Evolutionary conservation across 1,284 basidiomycete species (phyloP).

Genomic region (Rhodofomes roseus): DNA sequence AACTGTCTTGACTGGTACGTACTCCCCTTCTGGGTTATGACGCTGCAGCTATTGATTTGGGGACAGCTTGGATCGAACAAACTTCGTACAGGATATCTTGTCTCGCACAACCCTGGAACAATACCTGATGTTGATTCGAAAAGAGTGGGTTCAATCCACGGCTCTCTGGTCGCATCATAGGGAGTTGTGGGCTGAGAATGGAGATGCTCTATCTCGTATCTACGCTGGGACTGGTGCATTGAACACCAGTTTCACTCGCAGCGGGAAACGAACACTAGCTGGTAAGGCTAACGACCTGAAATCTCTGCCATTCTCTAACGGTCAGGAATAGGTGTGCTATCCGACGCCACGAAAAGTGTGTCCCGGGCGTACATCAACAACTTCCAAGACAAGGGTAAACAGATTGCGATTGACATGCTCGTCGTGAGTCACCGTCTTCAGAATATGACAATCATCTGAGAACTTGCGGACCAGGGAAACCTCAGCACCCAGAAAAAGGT

Average conservation of each 20-base stretch:
- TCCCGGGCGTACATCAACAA: conserved; percentile 96
- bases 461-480: conserved; percentile 63
- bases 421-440: conserved; percentile 49
- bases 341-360: conserved; percentile 96
- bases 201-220: conserved; percentile 85
- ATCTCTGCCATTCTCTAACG: not conserved
- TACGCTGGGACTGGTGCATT: conserved; percentile 97
- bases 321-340: conserved; percentile 65
- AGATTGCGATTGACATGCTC: conserved; percentile 93
- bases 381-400: conserved; percentile 95
- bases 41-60: not conserved
- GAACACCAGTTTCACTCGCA: conserved; percentile 94
- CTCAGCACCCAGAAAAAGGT: conserved; percentile 86
- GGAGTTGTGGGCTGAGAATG: conserved; percentile 96
- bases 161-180: conserved; percentile 86
- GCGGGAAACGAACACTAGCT: conserved; percentile 89
- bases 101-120: conserved; percentile 76
- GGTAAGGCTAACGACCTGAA: conserved; percentile 36
- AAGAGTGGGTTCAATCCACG: conserved; percentile 69
- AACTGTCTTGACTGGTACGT: conserved; percentile 94
- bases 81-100: conserved; percentile 93
- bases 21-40: not conserved
- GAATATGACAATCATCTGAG: not conserved
- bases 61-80: conserved; percentile 90
- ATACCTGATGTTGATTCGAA: conserved; percentile 64